A percentile compares a stretch with the other conserved stretches of the same genome.
These are phyloP conservation scores for Teunomyces panamensis DNA, from an alignment of 805 yeast species.

Conservation along the genomic window DNA sequence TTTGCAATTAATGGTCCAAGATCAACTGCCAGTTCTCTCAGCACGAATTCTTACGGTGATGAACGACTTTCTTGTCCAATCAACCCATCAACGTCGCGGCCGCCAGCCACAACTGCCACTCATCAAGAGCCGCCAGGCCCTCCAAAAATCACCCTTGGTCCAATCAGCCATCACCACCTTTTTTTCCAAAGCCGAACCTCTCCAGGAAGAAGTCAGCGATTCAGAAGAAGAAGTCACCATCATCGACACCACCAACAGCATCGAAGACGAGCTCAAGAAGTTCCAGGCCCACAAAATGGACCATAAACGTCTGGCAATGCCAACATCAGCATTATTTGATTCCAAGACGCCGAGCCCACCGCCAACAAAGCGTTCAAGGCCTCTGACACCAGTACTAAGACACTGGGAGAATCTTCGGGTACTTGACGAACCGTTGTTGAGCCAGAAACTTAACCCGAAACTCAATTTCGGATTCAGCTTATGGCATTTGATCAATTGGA, in stretches of 20 bases:
- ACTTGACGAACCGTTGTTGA: constrained; percentile 31
- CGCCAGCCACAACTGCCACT: constrained; percentile 3
- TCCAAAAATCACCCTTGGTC: constrained; percentile 6
- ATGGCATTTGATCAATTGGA: constrained; percentile 35
- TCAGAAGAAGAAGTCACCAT: constrained; percentile 16
- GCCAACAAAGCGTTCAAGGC: not conserved
- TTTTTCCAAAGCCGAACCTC: constrained; percentile 5
- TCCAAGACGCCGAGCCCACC: not conserved
- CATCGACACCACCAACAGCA: constrained; percentile 6
- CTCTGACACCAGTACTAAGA: not conserved
- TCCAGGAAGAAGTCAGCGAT: constrained; percentile 20
- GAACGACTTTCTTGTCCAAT: constrained; percentile 9
- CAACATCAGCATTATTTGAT: not conserved
- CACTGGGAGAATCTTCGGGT: constrained; percentile 15
- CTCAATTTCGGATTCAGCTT: constrained; percentile 18
- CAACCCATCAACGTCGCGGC: constrained; percentile 2
- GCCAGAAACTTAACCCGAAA: constrained; percentile 21
- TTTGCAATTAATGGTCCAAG: not conserved
- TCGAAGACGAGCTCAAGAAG: constrained; percentile 19
- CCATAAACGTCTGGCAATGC: constrained; percentile 1
- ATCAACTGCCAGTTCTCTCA: not conserved
- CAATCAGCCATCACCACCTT: constrained; percentile 10
- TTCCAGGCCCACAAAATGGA: constrained; percentile 13
- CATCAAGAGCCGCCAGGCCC: constrained; percentile 4
- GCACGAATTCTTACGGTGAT: constrained; percentile 6